Evolutionary conservation across 345 rosid genomes (phyloP), one percentile per base, ranked within the genome.

Genomic region (Salix viminalis): DNA sequence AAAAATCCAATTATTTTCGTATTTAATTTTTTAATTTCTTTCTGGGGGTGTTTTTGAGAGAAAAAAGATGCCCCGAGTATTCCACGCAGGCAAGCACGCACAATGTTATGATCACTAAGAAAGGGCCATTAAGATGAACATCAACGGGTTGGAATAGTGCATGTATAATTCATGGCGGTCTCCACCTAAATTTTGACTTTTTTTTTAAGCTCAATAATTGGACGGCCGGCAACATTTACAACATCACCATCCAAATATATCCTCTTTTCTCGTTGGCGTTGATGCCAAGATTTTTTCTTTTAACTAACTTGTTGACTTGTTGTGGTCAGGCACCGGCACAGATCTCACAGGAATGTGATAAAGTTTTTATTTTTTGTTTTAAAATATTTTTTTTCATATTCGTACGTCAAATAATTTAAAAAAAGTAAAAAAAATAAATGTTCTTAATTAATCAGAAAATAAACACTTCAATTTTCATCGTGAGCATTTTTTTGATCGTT

Each of bases 141-240:
- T 5, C 19, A 15, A 15, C 30, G 7, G 0, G 37, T 34, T 70
- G 19, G 54, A 48, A 15, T 15, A 5, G 54, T 16, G 36, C 54
- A 3, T 28, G 18, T 28, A 18, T n/a, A n/a, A n/a, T 65, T 39
- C 69, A 1, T 60, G 5, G 69, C 74, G 61, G 8, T 44, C 70
- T 62, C 37, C 79, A 77, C 79, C 79, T 62, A 70, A 32, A 64
- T 34, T 36, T 34, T 70, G 77, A 78, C 81, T 78, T 73, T 32
- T 18, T 23, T 4, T 34, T 34, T 5, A 34, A 67, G 54, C 64
- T 30, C 28, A 71, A 32, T 78, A 66, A 78, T 67, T 67, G 44
- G 61, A 30, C 69, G 69, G 81, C 46, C 56, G 24, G 75, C 72
- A 12, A 41, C 32, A 13, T 19, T 26, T 7, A 50, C 65, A 42